These are phyloP conservation scores for Bidens hawaiensis DNA, from an alignment of 140 eudicot species.

Conservation along the genomic window DNA sequence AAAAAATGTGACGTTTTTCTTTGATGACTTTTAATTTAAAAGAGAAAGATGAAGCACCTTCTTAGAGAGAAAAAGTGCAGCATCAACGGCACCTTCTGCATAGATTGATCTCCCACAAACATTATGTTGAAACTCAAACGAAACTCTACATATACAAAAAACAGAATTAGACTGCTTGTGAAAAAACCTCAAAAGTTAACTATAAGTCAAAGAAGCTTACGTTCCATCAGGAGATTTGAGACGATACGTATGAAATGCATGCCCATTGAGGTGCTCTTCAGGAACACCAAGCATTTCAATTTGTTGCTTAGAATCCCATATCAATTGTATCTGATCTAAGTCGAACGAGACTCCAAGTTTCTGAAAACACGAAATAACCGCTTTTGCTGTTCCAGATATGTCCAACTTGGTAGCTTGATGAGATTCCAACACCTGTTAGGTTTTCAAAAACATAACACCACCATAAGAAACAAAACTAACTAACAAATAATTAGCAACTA, in stretches of 20 bases:
- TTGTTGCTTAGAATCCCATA: conserved; percentile 76
- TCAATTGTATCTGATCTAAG: conserved; percentile 63
- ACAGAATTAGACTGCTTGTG: neutral
- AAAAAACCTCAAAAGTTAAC: neutral
- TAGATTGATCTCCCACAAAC: conserved; percentile 99
- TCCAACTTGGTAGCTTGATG: conserved; percentile 88
- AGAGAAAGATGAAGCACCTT: conserved; percentile 42
- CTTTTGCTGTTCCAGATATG: conserved; percentile 93
- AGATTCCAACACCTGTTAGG: conserved; percentile 73
- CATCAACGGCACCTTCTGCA: conserved; percentile 97
- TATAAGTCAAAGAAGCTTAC: conserved; percentile 29
- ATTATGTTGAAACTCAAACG: conserved; percentile 93
- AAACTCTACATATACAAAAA: conserved; percentile 48
- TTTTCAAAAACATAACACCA: conserved; percentile 13
- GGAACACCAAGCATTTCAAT: conserved; percentile 89
- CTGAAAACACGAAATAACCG: conserved; percentile 94
- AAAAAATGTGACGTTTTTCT: neutral
- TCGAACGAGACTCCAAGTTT: conserved; percentile 80
- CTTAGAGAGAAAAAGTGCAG: conserved; percentile 73
- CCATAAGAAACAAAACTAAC: neutral
- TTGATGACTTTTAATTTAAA: neutral
- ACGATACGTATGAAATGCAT: conserved; percentile 89
- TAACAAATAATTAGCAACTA: neutral
- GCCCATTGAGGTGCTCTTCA: conserved; percentile 72
- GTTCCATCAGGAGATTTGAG: conserved; percentile 88